Evolutionary conservation across 169 alveolate species (phyloP).

Genomic region (Theileria orientalis): DNA sequence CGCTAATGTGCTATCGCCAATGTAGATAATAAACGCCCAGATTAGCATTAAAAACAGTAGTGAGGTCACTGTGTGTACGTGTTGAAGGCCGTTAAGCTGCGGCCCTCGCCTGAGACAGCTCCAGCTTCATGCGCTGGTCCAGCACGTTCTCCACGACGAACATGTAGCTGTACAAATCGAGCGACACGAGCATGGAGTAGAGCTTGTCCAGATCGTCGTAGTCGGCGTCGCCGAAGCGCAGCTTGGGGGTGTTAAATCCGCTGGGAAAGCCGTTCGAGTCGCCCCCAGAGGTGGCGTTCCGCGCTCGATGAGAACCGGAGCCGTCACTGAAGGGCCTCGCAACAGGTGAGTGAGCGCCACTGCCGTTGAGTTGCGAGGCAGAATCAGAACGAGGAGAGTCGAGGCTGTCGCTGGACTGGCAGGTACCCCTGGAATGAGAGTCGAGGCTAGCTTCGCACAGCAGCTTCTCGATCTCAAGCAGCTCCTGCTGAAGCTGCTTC

Average conservation of each 20-base stretch:
- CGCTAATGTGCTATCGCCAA: neutral
- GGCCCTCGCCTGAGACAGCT: neutral
- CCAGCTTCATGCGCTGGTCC: slow-evolving; percentile 44
- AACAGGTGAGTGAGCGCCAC: too few species aligned
- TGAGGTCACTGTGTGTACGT: neutral
- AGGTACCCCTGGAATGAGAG: too few species aligned
- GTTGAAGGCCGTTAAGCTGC: neutral
- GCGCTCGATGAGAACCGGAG: neutral
- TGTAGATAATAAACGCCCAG: neutral
- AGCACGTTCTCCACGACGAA: slow-evolving; percentile 50
- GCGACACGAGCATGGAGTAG: slow-evolving; percentile 41
- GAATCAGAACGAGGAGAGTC: too few species aligned
- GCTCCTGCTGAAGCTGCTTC: neutral
- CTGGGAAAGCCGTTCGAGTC: slow-evolving; percentile 16
- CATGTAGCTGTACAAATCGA: slow-evolving; percentile 50
- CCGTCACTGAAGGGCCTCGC: too few species aligned
- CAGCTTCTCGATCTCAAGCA: neutral
- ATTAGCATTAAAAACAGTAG: too few species aligned
- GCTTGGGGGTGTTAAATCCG: slow-evolving; percentile 22
- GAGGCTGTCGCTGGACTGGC: too few species aligned
- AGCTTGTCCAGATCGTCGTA: slow-evolving; percentile 31
- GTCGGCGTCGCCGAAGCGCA: slow-evolving; percentile 2
- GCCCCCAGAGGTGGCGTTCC: too few species aligned
- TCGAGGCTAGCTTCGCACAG: neutral
- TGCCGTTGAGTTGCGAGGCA: too few species aligned